phyloP scores from a whole-genome alignment of 371 early-diverging fungal species.

The Zychaea mexicana region DNA sequence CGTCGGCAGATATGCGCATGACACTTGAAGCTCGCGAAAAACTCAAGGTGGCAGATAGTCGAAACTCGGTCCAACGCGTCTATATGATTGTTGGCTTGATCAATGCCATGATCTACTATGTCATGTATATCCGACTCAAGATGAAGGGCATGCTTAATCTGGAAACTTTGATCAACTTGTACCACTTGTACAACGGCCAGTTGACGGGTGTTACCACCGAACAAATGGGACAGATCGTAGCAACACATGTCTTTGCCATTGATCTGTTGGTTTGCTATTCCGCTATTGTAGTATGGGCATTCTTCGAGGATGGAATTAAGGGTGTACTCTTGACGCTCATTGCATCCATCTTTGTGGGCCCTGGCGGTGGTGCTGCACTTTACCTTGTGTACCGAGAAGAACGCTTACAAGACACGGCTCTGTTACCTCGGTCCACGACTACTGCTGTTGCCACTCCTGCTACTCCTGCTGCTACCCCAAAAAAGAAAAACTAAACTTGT shows the following conservation, averaged over 20 bases:
- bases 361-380: constrained; percentile 14
- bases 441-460: no score
- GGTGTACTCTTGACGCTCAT: constrained; percentile 1
- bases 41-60: constrained; percentile 13
- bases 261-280: constrained; percentile 1
- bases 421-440: no score
- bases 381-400: constrained; percentile 18
- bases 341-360: constrained; percentile 9
- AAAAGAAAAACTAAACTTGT: constrained; percentile 4
- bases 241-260: constrained; percentile 9
- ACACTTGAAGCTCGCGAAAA: constrained; percentile 6
- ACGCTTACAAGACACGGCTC: constrained; percentile 10
- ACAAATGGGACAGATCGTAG: constrained; percentile 5
- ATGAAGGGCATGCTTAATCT: not conserved
- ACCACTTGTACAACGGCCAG: not conserved
- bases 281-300: constrained; percentile 6
- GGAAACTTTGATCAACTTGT: constrained; percentile 10
- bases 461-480: not conserved
- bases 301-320: constrained; percentile 9
- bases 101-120: constrained; percentile 14
- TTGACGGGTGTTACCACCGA: not conserved
- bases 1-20: constrained; percentile 8
- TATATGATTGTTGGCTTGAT: constrained; percentile 16
- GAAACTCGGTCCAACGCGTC: constrained; percentile 14
- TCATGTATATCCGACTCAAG: constrained; percentile 13